Evolutionary conservation across 2,329 filamentous ascomycete species (phyloP), one percentile per base, ranked within the genome.

Genomic region (Zasmidium cellare): DNA sequence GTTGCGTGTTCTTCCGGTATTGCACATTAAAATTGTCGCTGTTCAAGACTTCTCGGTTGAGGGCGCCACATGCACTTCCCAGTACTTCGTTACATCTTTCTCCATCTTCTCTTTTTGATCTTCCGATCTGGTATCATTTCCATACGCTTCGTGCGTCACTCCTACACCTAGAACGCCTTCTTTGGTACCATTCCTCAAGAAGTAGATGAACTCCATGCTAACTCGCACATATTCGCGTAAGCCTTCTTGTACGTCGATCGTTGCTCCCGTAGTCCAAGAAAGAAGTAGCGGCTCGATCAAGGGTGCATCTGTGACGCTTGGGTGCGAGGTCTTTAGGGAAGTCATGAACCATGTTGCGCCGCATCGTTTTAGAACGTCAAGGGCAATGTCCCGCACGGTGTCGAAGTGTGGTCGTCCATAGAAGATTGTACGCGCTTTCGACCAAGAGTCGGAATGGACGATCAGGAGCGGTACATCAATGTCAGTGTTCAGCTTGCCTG

Each of bases 381-480:
- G 31, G 0, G 61, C 61, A 3, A 87, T 76, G 3, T 81, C 80
- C 54, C 77, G 77, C 6, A 88, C 85, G 0, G 82, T 82, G 49
- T 84, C 81, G 57, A 87, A 88, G 69, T 88, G 86, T 31, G 84
- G 80, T 3, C 84, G 78, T 7, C 82, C 84, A 65, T 83, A 85
- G 72, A 88, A 88, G 51, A 84, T 65, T 38, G 77, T 81, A 57
- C 74, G 71, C 11, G 75, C 73, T 46, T 76, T 77, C 45, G 84
- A 87, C 86, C 86, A 88, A 6, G 84, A 82, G 61, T 84, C 80
- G 53, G 84, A 87, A 72, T 88, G 84, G 38, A 87, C 74, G 25
- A 88, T 76, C 48, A 87, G 72, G 1, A 86, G 67, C 1, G 86
- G 84, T 1, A 85, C 81, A 22, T 76, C 65, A 56, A 87, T 77